A percentile compares a stretch with the other conserved stretches of the same genome.
Evolutionary conservation across 2,329 filamentous ascomycete genomes (phyloP).

Genomic region (Aureobasidium sp.): DNA sequence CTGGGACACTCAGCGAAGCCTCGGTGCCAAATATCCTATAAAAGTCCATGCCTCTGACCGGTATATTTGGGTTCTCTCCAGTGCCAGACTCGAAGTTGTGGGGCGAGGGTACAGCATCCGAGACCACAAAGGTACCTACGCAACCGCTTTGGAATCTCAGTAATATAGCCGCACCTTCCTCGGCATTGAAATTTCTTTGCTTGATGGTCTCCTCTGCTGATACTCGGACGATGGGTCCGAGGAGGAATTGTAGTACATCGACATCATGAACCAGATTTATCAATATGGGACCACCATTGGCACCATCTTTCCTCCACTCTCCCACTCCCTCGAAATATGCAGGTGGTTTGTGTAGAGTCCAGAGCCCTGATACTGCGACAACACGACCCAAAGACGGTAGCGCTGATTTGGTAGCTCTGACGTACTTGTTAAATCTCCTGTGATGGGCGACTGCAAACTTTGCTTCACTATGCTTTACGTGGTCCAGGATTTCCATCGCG

Average conservation of each 20-base stretch:
- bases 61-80: conserved; percentile 64
- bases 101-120: conserved; percentile 57
- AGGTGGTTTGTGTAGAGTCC: conserved; percentile 58
- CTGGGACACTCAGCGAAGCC: conserved; percentile 59
- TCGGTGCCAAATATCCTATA: conserved; percentile 63
- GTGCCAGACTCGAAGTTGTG: conserved; percentile 65
- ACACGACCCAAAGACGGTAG: conserved; percentile 51
- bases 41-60: conserved; percentile 47
- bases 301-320: conserved; percentile 52
- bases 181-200: conserved; percentile 53
- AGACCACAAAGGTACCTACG: conserved; percentile 64
- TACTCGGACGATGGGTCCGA: conserved; percentile 59
- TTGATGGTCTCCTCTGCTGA: conserved; percentile 54
- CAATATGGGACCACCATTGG: conserved; percentile 53
- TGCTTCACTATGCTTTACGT: conserved; percentile 32
- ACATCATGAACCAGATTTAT: conserved; percentile 71
- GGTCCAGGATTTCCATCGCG: conserved; percentile 33
- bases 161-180: conserved; percentile 63
- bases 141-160: conserved; percentile 60
- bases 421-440: conserved; percentile 65
- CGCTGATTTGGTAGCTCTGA: conserved; percentile 54
- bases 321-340: conserved; percentile 56
- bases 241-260: conserved; percentile 64
- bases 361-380: conserved; percentile 62
- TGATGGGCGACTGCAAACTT: conserved; percentile 65